A percentile compares a stretch with the other conserved stretches of the same genome.
phyloP scores from a whole-genome alignment of 129 eudicot genomes.

The Tanacetum coccineum region DNA sequence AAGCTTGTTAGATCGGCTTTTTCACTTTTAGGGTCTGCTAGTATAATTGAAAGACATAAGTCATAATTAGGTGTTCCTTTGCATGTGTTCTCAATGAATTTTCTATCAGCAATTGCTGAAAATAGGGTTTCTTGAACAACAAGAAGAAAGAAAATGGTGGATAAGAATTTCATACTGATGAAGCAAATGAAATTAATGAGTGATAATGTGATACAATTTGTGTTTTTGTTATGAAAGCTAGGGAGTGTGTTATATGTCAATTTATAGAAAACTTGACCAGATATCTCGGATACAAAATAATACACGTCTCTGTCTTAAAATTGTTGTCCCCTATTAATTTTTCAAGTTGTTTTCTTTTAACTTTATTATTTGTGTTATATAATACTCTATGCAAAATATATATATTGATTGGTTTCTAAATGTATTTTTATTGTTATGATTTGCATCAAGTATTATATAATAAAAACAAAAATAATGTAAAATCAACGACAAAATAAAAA shows the following conservation, averaged over 20 bases:
- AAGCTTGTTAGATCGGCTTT: slow-evolving; percentile 37
- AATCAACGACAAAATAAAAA: too few species aligned
- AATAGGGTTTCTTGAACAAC: slow-evolving; percentile 19
- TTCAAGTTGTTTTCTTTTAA: too few species aligned
- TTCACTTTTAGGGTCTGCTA: slow-evolving; percentile 35
- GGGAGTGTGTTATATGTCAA: background rate
- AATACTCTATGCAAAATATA: too few species aligned
- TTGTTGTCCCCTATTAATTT: too few species aligned
- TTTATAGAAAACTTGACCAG: slow-evolving; percentile 13
- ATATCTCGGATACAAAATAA: too few species aligned
- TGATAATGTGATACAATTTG: background rate
- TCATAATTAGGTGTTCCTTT: slow-evolving; percentile 31
- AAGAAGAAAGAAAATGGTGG: slow-evolving; percentile 15
- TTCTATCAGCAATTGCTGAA: slow-evolving; percentile 22
- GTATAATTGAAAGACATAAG: slow-evolving; percentile 34
- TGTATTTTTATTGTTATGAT: too few species aligned
- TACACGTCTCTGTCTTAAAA: too few species aligned
- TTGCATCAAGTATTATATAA: too few species aligned
- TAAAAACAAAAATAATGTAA: too few species aligned
- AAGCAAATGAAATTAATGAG: background rate
- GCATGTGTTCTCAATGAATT: slow-evolving; percentile 41
- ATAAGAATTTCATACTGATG: slow-evolving; percentile 14
- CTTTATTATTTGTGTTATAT: too few species aligned
- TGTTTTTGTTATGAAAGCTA: background rate
- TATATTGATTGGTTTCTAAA: too few species aligned